A percentile compares a stretch with the other conserved stretches of the same genome.
phyloP scores from a whole-genome alignment of 2,329 filamentous ascomycete species.

The Juglanconis juglandina region DNA sequence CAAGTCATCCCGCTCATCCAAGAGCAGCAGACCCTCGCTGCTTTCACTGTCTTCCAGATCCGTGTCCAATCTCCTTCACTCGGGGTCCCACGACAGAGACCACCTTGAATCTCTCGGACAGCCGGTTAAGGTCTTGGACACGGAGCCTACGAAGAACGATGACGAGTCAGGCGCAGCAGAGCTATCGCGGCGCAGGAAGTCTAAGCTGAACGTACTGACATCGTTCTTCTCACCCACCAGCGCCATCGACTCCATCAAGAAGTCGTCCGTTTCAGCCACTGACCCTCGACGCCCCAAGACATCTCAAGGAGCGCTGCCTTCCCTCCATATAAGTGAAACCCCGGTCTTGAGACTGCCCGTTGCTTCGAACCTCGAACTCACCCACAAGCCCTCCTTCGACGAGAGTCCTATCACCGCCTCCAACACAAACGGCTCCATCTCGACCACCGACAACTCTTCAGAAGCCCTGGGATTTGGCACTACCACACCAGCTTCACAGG shows the following conservation, averaged over 20 bases:
- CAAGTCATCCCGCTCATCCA: conserved; percentile 19
- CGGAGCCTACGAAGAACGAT: neutral
- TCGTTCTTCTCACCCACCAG: conserved; percentile 17
- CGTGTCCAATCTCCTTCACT: conserved; percentile 11
- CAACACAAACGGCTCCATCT: conserved; percentile 14
- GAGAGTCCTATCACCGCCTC: conserved; percentile 13
- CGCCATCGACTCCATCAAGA: conserved; percentile 4
- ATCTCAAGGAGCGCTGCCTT: conserved; percentile 6
- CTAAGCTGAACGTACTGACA: conserved; percentile 17
- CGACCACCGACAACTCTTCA: conserved; percentile 17
- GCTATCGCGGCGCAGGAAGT: conserved; percentile 11
- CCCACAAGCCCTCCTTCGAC: conserved; percentile 6
- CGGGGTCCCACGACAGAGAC: conserved; percentile 9
- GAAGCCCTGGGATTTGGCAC: conserved; percentile 4
- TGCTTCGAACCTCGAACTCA: conserved; percentile 11
- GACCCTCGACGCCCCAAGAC: conserved; percentile 15
- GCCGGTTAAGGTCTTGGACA: conserved; percentile 2
- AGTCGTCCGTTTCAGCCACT: neutral
- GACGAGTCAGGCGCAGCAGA: conserved; percentile 7
- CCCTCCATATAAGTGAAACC: conserved; percentile 5
- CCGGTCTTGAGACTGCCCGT: conserved; percentile 2
- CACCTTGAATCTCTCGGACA: conserved; percentile 4
- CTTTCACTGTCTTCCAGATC: conserved; percentile 14
- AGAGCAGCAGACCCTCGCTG: conserved; percentile 15
- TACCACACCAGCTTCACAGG: conserved; percentile 15